A percentile compares a stretch with the other conserved stretches of the same genome.
These are phyloP conservation scores for Syncephalastrum monosporum DNA, from an alignment of 371 early-diverging fungal genomes.

Conservation along the genomic window DNA sequence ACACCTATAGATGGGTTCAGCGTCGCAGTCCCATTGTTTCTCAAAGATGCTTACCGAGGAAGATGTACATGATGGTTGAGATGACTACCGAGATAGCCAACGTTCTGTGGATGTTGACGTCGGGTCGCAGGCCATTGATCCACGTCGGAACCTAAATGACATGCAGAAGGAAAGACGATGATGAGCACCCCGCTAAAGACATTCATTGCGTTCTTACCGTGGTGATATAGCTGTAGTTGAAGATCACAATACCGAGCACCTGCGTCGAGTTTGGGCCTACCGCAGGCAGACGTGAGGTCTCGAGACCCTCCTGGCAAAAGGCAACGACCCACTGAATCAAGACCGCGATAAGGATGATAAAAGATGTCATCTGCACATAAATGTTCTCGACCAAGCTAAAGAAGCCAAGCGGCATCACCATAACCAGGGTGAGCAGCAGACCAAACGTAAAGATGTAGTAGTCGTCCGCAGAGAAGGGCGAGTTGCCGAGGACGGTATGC, in stretches of 20 bases:
- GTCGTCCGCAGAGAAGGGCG: conserved; percentile 46
- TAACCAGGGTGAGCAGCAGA: conserved; percentile 41
- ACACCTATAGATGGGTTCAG: conserved; percentile 30
- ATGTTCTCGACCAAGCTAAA: conserved; percentile 61
- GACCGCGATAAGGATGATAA: conserved; percentile 46
- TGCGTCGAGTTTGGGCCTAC: conserved; percentile 43
- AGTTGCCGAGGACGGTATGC: conserved; percentile 19
- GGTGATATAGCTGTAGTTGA: conserved; percentile 63
- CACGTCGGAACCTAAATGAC: conserved; percentile 52
- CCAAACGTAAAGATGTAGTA: conserved; percentile 59
- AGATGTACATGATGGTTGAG: conserved; percentile 49
- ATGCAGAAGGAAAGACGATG: not conserved
- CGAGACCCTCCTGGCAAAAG: conserved; percentile 51
- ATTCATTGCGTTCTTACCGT: conserved; percentile 27
- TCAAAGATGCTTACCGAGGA: conserved; percentile 27
- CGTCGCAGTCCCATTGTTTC: not conserved
- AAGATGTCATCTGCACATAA: conserved; percentile 53
- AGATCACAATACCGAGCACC: conserved; percentile 60
- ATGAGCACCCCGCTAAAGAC: not conserved
- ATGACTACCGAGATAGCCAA: conserved; percentile 49
- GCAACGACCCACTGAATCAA: conserved; percentile 57
- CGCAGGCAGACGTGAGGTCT: conserved; percentile 42
- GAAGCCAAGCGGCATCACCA: conserved; percentile 58
- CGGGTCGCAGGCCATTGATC: conserved; percentile 55
- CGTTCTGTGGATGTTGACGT: conserved; percentile 53